These are phyloP conservation scores for Xanthoconium stramineum DNA, from an alignment of 768 basidiomycete species.

Conservation along the genomic window DNA sequence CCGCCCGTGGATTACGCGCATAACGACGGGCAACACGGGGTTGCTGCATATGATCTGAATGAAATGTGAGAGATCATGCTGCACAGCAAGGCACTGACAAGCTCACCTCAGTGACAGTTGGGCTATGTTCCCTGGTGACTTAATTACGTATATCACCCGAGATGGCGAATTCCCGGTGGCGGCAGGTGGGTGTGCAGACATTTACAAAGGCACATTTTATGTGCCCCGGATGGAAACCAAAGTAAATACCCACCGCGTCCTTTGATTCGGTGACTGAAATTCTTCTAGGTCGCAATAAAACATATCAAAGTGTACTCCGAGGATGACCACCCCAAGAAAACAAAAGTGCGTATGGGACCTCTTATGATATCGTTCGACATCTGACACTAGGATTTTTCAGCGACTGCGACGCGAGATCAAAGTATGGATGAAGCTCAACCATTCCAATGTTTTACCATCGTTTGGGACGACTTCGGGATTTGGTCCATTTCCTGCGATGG, in stretches of 20 bases:
- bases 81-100: background rate
- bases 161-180: background rate
- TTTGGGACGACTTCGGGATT: background rate
- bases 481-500: background rate
- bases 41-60: background rate
- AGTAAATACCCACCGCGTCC: background rate
- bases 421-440: conserved; percentile 7
- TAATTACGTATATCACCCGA: background rate
- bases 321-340: background rate
- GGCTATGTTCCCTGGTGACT: background rate
- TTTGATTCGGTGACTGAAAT: background rate
- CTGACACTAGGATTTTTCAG: background rate
- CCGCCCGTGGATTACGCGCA: too few species aligned
- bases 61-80: background rate
- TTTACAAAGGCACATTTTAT: background rate
- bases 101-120: background rate
- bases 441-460: background rate
- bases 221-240: background rate
- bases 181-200: background rate
- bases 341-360: background rate
- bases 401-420: background rate
- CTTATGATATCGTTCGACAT: background rate
- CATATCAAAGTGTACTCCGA: conserved; percentile 5
- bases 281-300: background rate
- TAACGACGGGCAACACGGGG: too few species aligned